Evolutionary conservation across 2,329 filamentous ascomycete genomes (phyloP).

Genomic region (Beauveria scarabaeidicola): DNA sequence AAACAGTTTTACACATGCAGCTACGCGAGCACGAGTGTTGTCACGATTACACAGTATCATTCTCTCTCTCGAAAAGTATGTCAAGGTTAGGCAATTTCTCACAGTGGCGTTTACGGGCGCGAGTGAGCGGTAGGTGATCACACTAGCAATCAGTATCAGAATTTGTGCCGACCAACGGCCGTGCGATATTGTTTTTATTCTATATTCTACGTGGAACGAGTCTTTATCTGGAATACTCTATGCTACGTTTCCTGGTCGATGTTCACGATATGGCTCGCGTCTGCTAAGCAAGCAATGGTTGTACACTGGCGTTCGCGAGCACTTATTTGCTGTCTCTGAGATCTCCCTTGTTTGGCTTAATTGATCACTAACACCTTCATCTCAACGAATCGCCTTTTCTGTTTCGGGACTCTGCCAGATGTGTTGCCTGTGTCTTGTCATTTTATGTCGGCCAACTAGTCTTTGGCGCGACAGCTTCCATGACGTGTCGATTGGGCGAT

Average conservation of each 20-base stretch:
- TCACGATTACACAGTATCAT: no score
- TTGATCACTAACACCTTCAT: background rate
- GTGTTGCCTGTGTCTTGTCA: no score
- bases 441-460: background rate
- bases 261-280: background rate
- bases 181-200: no score
- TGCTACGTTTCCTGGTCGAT: background rate
- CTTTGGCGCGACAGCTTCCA: background rate
- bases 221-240: background rate
- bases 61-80: no score
- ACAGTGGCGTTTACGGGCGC: no score
- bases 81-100: no score
- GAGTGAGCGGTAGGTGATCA: no score
- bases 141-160: no score
- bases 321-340: background rate
- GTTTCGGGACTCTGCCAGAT: background rate
- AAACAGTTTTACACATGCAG: no score
- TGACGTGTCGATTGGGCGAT: conserved; percentile 7
- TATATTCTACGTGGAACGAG: no score
- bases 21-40: no score
- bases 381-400: background rate
- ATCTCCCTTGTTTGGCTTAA: background rate
- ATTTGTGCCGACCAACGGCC: no score
- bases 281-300: background rate
- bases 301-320: background rate